Evolutionary conservation across 805 yeast genomes (phyloP).

Genomic region (Kodamaea nitidulidarum): DNA sequence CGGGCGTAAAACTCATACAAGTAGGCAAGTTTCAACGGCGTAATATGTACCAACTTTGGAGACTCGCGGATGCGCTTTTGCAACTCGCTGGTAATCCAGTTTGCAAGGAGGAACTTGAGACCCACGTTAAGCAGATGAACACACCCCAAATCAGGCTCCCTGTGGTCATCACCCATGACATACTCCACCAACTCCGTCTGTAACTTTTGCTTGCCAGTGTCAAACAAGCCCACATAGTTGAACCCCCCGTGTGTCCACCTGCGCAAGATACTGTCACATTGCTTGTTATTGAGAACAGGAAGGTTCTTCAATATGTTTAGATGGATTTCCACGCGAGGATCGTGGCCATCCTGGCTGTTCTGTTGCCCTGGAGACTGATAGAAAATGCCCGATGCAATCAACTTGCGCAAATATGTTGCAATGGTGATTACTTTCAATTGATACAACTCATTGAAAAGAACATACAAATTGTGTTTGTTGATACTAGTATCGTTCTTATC

Average conservation of each 20-base stretch:
- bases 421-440: slow-evolving; percentile 49
- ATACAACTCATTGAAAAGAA: slow-evolving; percentile 50
- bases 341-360: slow-evolving; percentile 40
- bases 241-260: slow-evolving; percentile 39
- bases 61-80: slow-evolving; percentile 33
- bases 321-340: slow-evolving; percentile 39
- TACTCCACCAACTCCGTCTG: slow-evolving; percentile 20
- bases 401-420: slow-evolving; percentile 67
- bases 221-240: slow-evolving; percentile 32
- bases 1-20: slow-evolving; percentile 31
- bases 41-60: slow-evolving; percentile 34
- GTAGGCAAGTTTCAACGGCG: slow-evolving; percentile 25
- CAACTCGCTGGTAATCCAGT: slow-evolving; percentile 45
- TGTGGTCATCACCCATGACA: neutral
- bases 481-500: slow-evolving; percentile 17
- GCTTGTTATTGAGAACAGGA: slow-evolving; percentile 51
- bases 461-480: slow-evolving; percentile 29
- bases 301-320: slow-evolving; percentile 54
- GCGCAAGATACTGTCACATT: slow-evolving; percentile 52
- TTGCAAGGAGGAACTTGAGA: slow-evolving; percentile 41
- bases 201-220: slow-evolving; percentile 33
- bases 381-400: slow-evolving; percentile 83
- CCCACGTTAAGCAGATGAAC: slow-evolving; percentile 34
- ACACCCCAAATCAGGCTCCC: slow-evolving; percentile 5
- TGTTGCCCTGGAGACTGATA: slow-evolving; percentile 43